Evolutionary conservation across 2,329 filamentous ascomycete genomes (phyloP).

Genomic region (Fusarium sp.): DNA sequence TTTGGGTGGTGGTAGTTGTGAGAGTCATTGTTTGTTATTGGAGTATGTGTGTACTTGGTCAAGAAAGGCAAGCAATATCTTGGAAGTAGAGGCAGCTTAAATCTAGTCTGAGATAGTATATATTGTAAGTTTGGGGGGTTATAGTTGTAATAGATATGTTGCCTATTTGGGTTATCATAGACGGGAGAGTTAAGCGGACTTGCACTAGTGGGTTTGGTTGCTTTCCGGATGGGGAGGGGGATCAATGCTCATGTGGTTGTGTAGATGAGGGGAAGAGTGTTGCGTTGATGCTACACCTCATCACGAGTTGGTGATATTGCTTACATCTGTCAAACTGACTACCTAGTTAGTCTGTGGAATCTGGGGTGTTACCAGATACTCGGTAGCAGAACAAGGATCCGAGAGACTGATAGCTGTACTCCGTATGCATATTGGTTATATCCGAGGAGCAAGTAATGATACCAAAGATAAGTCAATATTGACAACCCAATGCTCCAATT

Average conservation of each 20-base stretch:
- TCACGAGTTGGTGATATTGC: slow-evolving; percentile 3
- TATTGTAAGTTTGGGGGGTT: not conserved
- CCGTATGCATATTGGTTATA: not conserved
- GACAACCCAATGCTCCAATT: not conserved
- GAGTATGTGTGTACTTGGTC: not conserved
- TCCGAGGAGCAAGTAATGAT: not conserved
- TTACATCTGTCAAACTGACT: not conserved
- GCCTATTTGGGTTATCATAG: slow-evolving; percentile 5
- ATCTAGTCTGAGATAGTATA: slow-evolving; percentile 3
- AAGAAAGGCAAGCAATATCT: not conserved
- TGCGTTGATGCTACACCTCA: not conserved
- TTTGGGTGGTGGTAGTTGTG: slow-evolving; percentile 11
- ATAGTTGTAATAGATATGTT: slow-evolving; percentile 15
- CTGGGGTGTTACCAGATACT: slow-evolving; percentile 1
- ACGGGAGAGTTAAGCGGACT: not conserved
- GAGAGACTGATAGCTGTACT: not conserved
- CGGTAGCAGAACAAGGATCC: slow-evolving; percentile 7
- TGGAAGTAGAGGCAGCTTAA: slow-evolving; percentile 14
- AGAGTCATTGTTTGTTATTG: slow-evolving; percentile 16
- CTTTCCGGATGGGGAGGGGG: slow-evolving; percentile 17
- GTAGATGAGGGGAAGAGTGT: not conserved
- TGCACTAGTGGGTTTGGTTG: slow-evolving; percentile 9
- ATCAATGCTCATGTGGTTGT: not conserved
- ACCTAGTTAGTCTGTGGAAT: not conserved
- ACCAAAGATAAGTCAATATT: not conserved